Conservation (phyloP, 371 early-diverging fungal genomes). For the Pancytospora philotis region DNA sequence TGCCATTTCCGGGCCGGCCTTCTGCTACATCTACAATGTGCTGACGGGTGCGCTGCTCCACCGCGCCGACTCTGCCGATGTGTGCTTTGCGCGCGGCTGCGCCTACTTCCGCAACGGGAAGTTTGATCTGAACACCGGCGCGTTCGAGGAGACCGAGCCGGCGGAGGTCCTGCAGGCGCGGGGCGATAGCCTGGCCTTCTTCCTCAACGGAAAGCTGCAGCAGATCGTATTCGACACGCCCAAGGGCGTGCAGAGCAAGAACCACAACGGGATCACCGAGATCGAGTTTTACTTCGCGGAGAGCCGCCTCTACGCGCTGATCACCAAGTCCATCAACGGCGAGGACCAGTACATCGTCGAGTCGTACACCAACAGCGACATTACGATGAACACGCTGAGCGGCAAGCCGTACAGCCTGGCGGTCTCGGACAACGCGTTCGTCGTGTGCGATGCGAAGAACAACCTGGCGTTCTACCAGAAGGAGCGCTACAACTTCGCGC, state of each 20-base stretch:
- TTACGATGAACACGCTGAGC: constrained; percentile 17
- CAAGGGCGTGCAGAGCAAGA: constrained; percentile 10
- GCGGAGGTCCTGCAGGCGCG: background rate
- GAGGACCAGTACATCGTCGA: constrained; percentile 23
- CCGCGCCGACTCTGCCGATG: background rate
- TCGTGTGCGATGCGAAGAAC: background rate
- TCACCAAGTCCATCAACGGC: constrained; percentile 33
- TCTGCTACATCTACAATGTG: constrained; percentile 17
- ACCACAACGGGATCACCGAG: constrained; percentile 26
- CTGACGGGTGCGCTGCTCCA: background rate
- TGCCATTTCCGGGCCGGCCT: background rate
- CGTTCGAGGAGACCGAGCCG: background rate
- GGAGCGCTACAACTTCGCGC: constrained; percentile 7
- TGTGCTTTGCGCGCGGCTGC: background rate
- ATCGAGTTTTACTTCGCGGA: constrained; percentile 32
- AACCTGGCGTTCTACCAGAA: constrained; percentile 32
- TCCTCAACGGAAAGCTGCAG: constrained; percentile 32
- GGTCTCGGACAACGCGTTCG: constrained; percentile 24
- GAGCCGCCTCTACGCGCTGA: constrained; percentile 22
- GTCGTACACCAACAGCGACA: constrained; percentile 15
- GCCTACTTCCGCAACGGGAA: background rate
- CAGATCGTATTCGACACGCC: constrained; percentile 18
- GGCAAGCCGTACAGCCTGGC: constrained; percentile 2
- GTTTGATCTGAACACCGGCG: background rate
- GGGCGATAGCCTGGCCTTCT: constrained; percentile 16